These are phyloP conservation scores for Alternaria postmessia DNA, from an alignment of 2,329 filamentous ascomycete genomes.

Conservation along the genomic window DNA sequence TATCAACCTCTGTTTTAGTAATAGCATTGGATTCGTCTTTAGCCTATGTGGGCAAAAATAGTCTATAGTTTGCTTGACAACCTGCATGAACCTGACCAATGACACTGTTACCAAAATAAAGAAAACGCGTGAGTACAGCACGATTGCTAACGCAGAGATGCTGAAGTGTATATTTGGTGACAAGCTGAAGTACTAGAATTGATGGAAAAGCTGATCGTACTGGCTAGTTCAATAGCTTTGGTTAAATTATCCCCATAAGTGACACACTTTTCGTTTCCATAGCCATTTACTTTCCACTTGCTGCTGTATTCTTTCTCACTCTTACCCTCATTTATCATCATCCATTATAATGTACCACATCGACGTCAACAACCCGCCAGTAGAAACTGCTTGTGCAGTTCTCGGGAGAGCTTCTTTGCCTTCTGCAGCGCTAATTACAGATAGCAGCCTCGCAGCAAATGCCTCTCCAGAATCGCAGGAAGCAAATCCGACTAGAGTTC, in stretches of 20 bases:
- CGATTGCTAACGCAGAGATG: background rate
- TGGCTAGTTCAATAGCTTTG: background rate
- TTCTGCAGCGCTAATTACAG: background rate
- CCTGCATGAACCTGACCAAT: background rate
- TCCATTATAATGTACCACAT: conserved; percentile 1
- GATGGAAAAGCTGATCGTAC: background rate
- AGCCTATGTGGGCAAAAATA: background rate
- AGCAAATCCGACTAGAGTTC: background rate
- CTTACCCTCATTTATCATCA: no score
- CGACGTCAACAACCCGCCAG: background rate
- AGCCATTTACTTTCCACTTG: background rate
- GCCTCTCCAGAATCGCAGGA: background rate
- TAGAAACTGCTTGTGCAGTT: background rate
- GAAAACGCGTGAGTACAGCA: background rate
- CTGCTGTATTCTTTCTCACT: background rate
- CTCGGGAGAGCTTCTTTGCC: background rate
- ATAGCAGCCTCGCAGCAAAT: background rate
- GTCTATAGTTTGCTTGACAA: background rate
- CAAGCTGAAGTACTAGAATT: background rate
- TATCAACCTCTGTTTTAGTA: background rate
- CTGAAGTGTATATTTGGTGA: background rate
- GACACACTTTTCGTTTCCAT: background rate
- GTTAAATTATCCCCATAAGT: background rate
- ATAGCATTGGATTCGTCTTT: background rate
- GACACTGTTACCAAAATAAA: background rate